Evolutionary conservation across 2,329 filamentous ascomycete species (phyloP).

Genomic region (Magnaporthiopsis incrustans): DNA sequence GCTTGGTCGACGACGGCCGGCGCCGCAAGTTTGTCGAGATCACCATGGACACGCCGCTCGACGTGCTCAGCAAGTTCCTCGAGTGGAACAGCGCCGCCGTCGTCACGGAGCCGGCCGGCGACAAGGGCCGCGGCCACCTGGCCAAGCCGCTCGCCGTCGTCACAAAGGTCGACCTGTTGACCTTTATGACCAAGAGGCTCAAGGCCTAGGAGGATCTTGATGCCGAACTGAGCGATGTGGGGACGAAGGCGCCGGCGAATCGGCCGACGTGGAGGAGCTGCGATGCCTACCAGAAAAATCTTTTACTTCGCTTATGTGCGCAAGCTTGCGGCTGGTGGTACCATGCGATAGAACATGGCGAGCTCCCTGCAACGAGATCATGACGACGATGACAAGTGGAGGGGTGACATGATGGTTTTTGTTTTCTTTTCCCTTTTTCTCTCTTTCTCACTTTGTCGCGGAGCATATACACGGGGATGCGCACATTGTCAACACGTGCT

Average conservation of each 20-base stretch:
- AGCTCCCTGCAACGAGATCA: too few species aligned
- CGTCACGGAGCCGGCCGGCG: conserved; percentile 62
- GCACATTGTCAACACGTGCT: background rate
- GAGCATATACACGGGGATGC: background rate
- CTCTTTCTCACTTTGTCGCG: conserved; percentile 4
- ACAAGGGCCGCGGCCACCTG: conserved; percentile 44
- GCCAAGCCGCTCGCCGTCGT: conserved; percentile 82
- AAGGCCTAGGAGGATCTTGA: conserved; percentile 25
- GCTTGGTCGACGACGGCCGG: conserved; percentile 29
- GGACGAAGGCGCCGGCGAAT: too few species aligned
- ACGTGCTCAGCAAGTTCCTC: conserved; percentile 81
- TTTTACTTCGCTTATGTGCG: too few species aligned
- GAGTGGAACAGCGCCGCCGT: conserved; percentile 97
- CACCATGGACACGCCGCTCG: conserved; percentile 79
- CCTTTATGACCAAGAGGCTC: conserved; percentile 71
- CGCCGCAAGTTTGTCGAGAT: conserved; percentile 81
- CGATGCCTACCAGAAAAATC: too few species aligned
- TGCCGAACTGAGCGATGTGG: background rate
- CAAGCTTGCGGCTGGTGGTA: too few species aligned
- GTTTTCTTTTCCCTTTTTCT: conserved; percentile 7
- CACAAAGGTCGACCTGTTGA: conserved; percentile 92
- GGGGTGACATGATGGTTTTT: background rate
- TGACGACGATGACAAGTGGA: too few species aligned
- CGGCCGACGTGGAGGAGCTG: too few species aligned
- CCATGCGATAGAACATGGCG: too few species aligned